Evolutionary conservation across 352 stramenopile species (phyloP), one percentile per base, ranked within the genome.

Genomic region (Phytopythium litorale): DNA sequence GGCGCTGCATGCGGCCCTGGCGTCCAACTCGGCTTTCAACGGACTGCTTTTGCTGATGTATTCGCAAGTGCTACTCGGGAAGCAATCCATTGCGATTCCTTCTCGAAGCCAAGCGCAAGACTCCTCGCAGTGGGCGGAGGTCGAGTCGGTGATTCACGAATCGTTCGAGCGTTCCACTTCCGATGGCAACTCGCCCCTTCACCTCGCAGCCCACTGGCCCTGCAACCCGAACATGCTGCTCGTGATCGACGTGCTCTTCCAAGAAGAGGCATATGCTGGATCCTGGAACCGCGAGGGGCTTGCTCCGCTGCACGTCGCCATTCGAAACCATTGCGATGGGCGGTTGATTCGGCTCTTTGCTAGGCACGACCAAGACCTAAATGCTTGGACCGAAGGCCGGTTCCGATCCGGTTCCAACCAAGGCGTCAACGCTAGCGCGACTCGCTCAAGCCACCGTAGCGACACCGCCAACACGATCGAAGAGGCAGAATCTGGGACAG

Each of bases 371-470:
- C 71, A 81, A 60, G 81, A 91, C 60, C 25, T 90, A 18, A 89
- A 91, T 56, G 56, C 77, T 0, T 87, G 78, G 72, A 88, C 78
- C 7, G 84, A 93, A 73, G 73, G 71, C 18, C 4, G 32, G 4
- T 13, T n/a, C 65, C 32, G n/a, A 38, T 15, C 52, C 5, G 33
- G 6, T 65, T 61, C 30, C 48, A 71, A 69, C 7, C 54, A 60
- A 32, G 38, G 40, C 12, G 30, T 6, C 13, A 32, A 30, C 25
- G 6, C 32, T 6, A 53, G 13, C 11, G 32, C 21, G 4, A 7
- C 9, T 3, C 45, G 11, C n/a, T 51, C 45, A 18, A 51, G 3
- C 13, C 45, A 19, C 12, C n/a, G 19, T 19, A 16, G 6, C 11
- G 13, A 19, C 6, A 18, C 12, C 25, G 12, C 21, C 23, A n/a